A percentile compares a stretch with the other conserved stretches of the same genome.
Conservation (phyloP, 1,284 basidiomycete species). For the Ustilago esculenta region DNA sequence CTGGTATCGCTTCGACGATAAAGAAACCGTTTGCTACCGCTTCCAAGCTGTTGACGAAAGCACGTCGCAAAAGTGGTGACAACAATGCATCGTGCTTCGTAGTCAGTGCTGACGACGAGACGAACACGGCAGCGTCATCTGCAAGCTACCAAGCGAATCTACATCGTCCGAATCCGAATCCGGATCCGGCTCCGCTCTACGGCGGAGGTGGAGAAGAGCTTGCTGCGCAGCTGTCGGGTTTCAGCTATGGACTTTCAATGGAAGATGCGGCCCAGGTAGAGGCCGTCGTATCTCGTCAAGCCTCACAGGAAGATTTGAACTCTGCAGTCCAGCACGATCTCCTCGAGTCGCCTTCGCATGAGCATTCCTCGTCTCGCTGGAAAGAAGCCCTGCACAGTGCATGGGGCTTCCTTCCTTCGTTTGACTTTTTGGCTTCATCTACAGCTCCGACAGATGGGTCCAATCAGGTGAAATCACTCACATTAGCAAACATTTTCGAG, state of each 20-base stretch:
- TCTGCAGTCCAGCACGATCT: conserved; percentile 7
- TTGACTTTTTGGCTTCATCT: conserved; percentile 15
- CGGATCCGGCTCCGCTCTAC: conserved; percentile 21
- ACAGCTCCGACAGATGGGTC: not conserved
- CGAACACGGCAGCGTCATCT: not conserved
- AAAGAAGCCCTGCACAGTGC: conserved; percentile 29
- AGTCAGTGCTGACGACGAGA: too few species aligned
- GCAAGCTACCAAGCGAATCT: not conserved
- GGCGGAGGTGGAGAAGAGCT: conserved; percentile 13
- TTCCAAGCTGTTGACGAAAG: conserved; percentile 24
- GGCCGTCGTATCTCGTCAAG: conserved; percentile 31
- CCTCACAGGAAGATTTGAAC: conserved; percentile 14
- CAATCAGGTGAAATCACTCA: not conserved
- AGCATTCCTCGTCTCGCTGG: conserved; percentile 10
- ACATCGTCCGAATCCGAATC: conserved; percentile 19
- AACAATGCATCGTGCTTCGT: not conserved
- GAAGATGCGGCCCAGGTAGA: conserved; percentile 42
- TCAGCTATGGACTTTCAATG: conserved; percentile 36
- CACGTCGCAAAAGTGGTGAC: conserved; percentile 17
- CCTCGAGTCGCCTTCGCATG: conserved; percentile 3
- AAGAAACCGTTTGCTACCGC: conserved; percentile 31
- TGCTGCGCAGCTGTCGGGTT: conserved; percentile 30
- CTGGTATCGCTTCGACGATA: conserved; percentile 12
- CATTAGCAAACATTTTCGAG: conserved; percentile 23
- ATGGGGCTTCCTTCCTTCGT: conserved; percentile 40